Evolutionary conservation across 2,329 filamentous ascomycete genomes (phyloP), one percentile per base, ranked within the genome.

Genomic region (Cyphellophora europaea): DNA sequence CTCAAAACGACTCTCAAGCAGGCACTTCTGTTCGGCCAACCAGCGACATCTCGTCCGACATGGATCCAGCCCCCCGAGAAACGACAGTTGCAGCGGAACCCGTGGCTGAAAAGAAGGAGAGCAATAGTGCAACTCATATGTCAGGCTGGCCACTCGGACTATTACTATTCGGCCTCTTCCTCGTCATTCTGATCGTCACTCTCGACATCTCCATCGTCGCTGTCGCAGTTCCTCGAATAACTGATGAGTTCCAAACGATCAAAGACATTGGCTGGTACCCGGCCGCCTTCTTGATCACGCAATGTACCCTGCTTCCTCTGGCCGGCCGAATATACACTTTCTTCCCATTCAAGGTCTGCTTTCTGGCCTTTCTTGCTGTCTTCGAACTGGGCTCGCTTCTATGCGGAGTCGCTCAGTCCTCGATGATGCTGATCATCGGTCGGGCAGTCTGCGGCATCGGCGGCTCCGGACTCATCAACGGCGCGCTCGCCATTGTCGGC

Each of bases 251-350:
- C 33, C 42, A 55, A 6, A 49, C 48, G 16, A 51, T 61, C 12
- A 44, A 42, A 14, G 52, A 60, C 27, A 52, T 58, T 19, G 49
- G 52, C 19, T 59, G 59, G 56, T 61, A 57, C 16, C 54, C 50
- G 2, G 52, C 51, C 8, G 55, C 54, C 1, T 59, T 51, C 36
- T 52, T 61, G 27, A 38, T 62, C 21, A 53, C 52, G 3, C 59
- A 27, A 61, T 68, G 35, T 59, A 69, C 38, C 54, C 59, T 69
- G 35, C 64, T 70, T 35, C 57, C 63, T 2, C 51, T 57, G 0
- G 61, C 58, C 43, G 69, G 69, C 3, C 63, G 65, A 37, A 45
- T 59, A 2, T 71, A 63, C 50, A 66, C 60, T 30, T 67, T 58
- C 47, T 66, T 63, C 47, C 51, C 50, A 1, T 49, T 62, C 6